A percentile compares a stretch with the other conserved stretches of the same genome.
Evolutionary conservation across 495 filamentous ascomycete genomes (phyloP).

Genomic region (Lasiosphaeria hispida): DNA sequence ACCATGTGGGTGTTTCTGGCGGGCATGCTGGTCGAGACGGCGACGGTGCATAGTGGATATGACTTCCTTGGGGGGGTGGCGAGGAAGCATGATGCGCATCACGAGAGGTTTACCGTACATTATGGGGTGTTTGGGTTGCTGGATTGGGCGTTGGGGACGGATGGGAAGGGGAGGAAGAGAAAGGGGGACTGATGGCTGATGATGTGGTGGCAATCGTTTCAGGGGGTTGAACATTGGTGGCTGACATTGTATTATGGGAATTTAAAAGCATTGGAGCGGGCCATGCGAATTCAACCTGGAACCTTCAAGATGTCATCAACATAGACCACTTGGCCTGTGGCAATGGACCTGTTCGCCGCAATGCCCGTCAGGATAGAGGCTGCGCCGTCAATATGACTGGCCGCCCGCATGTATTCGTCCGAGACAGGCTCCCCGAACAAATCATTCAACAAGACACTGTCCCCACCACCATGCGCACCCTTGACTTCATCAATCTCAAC

Average conservation of each 20-base stretch:
- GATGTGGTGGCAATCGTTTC: no score
- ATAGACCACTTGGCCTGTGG: slow-evolving; percentile 49
- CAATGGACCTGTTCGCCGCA: slow-evolving; percentile 55
- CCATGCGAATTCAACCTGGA: slow-evolving; percentile 9
- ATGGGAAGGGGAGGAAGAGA: slow-evolving; percentile 18
- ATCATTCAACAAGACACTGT: slow-evolving; percentile 45
- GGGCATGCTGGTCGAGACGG: slow-evolving; percentile 48
- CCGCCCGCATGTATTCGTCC: slow-evolving; percentile 44
- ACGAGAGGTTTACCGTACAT: slow-evolving; percentile 43
- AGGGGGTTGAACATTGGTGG: no score
- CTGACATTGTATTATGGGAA: no score
- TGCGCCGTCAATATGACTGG: slow-evolving; percentile 54
- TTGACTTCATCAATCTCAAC: slow-evolving; percentile 38
- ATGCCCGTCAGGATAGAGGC: slow-evolving; percentile 57
- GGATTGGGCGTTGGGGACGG: slow-evolving; percentile 47
- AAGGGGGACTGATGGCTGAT: not conserved
- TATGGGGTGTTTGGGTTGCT: slow-evolving; percentile 40
- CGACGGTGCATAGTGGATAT: slow-evolving; percentile 55
- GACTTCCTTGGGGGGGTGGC: slow-evolving; percentile 46
- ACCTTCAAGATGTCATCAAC: slow-evolving; percentile 45
- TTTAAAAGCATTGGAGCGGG: no score
- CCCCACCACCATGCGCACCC: slow-evolving; percentile 47
- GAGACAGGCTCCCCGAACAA: slow-evolving; percentile 42
- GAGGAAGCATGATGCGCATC: slow-evolving; percentile 54
- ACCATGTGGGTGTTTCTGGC: slow-evolving; percentile 52